These are phyloP conservation scores for Colletotrichum karsti DNA, from an alignment of 2,329 filamentous ascomycete genomes.

Conservation along the genomic window DNA sequence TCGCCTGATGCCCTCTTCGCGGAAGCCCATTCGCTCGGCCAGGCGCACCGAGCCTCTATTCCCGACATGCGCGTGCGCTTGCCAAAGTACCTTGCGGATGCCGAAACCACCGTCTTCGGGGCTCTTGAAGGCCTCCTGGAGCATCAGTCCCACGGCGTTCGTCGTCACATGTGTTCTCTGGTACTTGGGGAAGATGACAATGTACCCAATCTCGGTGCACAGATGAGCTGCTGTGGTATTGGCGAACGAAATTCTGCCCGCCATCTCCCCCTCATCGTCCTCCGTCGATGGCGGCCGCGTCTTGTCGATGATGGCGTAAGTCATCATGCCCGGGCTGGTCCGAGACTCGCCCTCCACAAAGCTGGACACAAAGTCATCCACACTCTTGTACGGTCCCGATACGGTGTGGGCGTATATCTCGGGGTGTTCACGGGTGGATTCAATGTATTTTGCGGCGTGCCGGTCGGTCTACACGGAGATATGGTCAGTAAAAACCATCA, in stretches of 20 bases:
- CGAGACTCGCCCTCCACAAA: constrained; percentile 25
- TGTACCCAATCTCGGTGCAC: constrained; percentile 42
- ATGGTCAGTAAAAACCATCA: neutral
- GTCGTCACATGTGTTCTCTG: constrained; percentile 45
- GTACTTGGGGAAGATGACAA: constrained; percentile 42
- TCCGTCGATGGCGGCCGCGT: constrained; percentile 32
- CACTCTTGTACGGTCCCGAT: constrained; percentile 28
- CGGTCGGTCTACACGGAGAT: constrained; percentile 12
- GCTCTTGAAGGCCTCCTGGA: constrained; percentile 36
- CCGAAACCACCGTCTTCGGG: constrained; percentile 32
- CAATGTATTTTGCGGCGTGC: constrained; percentile 27
- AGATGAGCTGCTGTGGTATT: constrained; percentile 30
- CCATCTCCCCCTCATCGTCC: constrained; percentile 38
- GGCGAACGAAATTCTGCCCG: constrained; percentile 38
- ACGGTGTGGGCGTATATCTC: constrained; percentile 33
- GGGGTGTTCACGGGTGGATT: constrained; percentile 14
- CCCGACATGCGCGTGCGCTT: constrained; percentile 34
- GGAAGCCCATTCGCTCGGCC: constrained; percentile 43
- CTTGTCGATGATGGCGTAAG: constrained; percentile 40
- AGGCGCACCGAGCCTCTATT: constrained; percentile 36
- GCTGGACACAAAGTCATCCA: constrained; percentile 17
- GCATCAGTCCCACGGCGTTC: constrained; percentile 42
- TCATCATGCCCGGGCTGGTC: constrained; percentile 19
- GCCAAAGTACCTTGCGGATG: constrained; percentile 43
- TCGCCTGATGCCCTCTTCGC: constrained; percentile 39